These are phyloP conservation scores for Artomyces pyxidatus DNA, from an alignment of 768 basidiomycete genomes.

Conservation along the genomic window DNA sequence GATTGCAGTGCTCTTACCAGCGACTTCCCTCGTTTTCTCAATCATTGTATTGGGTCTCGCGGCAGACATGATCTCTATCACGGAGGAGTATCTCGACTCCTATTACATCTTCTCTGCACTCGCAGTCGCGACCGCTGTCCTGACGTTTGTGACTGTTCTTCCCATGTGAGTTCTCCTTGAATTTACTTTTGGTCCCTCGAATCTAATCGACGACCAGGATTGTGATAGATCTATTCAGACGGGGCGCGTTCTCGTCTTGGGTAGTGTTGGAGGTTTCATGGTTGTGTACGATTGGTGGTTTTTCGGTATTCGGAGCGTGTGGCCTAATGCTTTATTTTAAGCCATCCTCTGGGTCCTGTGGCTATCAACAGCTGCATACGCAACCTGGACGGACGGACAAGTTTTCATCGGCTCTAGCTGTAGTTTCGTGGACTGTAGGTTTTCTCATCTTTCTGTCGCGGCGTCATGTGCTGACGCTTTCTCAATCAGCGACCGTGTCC, in stretches of 20 bases:
- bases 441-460: neutral
- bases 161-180: neutral
- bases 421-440: slow-evolving; percentile 8
- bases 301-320: neutral
- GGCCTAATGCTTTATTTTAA: slow-evolving; percentile 9
- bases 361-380: slow-evolving; percentile 28
- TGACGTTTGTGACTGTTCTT: neutral
- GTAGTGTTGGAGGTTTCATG: slow-evolving; percentile 29
- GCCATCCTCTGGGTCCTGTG: slow-evolving; percentile 31
- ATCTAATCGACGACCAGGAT: slow-evolving; percentile 19
- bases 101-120: slow-evolving; percentile 22
- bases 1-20: too few species aligned
- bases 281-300: slow-evolving; percentile 21
- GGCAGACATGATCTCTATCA: slow-evolving; percentile 21
- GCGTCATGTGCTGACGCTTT: neutral
- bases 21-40: too few species aligned
- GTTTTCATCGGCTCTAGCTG: slow-evolving; percentile 1
- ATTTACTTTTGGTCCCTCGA: neutral
- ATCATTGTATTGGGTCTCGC: slow-evolving; percentile 25
- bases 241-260: slow-evolving; percentile 32
- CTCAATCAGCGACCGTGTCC: slow-evolving; percentile 4
- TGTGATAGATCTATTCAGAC: slow-evolving; percentile 26
- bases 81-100: neutral
- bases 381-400: slow-evolving; percentile 15
- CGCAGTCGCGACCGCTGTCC: slow-evolving; percentile 12